phyloP scores from a whole-genome alignment of 768 basidiomycete species.

The Boletus rufocinnamomeus region DNA sequence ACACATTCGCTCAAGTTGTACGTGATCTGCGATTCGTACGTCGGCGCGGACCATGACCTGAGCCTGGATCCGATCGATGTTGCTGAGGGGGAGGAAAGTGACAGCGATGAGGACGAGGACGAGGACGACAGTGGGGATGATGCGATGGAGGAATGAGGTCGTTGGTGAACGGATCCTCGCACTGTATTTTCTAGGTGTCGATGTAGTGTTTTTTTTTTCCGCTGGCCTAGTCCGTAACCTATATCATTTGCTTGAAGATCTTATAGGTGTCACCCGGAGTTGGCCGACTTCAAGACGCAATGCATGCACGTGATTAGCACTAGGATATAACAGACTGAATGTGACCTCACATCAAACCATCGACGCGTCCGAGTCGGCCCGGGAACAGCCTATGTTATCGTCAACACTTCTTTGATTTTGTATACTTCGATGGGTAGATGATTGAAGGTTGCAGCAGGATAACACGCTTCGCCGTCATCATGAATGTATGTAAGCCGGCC shows the following conservation, averaged over 20 bases:
- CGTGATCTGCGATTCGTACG: conserved; percentile 90
- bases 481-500: background rate
- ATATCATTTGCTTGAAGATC: background rate
- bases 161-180: background rate
- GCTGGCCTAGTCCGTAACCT: background rate
- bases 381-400: no score
- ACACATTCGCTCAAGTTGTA: conserved; percentile 80
- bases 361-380: no score
- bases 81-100: conserved; percentile 87
- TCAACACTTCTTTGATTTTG: no score
- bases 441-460: no score
- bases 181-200: conserved; percentile 3
- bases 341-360: no score
- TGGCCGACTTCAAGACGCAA: no score
- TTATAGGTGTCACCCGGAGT: background rate
- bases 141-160: conserved; percentile 49
- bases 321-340: no score
- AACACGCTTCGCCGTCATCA: no score
- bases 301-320: no score
- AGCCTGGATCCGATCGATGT: conserved; percentile 80
- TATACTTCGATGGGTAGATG: no score
- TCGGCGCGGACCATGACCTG: conserved; percentile 92
- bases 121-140: conserved; percentile 42
- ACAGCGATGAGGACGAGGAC: conserved; percentile 63
- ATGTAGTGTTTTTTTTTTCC: background rate